These are phyloP conservation scores for Naganishia antarctica DNA, from an alignment of 768 basidiomycete genomes.

Conservation along the genomic window DNA sequence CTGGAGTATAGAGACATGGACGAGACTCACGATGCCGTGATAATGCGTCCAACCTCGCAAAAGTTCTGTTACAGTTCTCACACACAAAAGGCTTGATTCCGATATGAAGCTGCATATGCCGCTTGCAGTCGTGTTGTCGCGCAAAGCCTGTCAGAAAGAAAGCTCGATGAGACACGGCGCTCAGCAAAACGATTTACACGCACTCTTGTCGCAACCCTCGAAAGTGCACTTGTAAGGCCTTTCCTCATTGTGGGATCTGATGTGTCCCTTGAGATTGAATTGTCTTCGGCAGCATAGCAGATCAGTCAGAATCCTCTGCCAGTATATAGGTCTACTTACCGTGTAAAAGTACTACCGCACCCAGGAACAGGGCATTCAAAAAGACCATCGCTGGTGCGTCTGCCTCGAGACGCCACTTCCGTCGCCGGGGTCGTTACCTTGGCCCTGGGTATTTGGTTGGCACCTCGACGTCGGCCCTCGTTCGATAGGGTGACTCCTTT, in stretches of 20 bases:
- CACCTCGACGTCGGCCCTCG: neutral
- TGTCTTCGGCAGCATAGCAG: slow-evolving; percentile 52
- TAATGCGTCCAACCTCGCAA: slow-evolving; percentile 90
- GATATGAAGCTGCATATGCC: slow-evolving; percentile 89
- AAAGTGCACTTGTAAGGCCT: slow-evolving; percentile 91
- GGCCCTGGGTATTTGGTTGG: slow-evolving; percentile 23
- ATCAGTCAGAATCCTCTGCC: neutral
- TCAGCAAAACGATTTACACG: neutral
- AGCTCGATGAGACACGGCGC: neutral
- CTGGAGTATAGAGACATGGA: neutral
- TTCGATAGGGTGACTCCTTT: neutral
- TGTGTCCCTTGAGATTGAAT: slow-evolving; percentile 93
- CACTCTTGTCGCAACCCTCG: slow-evolving; percentile 78
- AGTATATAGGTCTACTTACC: slow-evolving; percentile 13
- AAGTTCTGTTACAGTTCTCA: slow-evolving; percentile 85
- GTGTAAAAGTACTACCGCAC: slow-evolving; percentile 80
- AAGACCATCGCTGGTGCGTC: slow-evolving; percentile 81
- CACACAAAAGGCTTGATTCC: slow-evolving; percentile 89
- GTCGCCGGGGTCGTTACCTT: slow-evolving; percentile 90
- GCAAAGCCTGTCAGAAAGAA: slow-evolving; percentile 65
- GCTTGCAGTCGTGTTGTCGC: slow-evolving; percentile 90
- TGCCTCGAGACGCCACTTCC: slow-evolving; percentile 73
- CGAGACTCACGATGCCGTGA: slow-evolving; percentile 76
- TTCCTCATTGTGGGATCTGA: slow-evolving; percentile 90
- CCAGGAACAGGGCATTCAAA: slow-evolving; percentile 84